A percentile compares a stretch with the other conserved stretches of the same genome.
These are phyloP conservation scores for Pythium myriotylum DNA, from an alignment of 352 stramenopile genomes.

Conservation along the genomic window DNA sequence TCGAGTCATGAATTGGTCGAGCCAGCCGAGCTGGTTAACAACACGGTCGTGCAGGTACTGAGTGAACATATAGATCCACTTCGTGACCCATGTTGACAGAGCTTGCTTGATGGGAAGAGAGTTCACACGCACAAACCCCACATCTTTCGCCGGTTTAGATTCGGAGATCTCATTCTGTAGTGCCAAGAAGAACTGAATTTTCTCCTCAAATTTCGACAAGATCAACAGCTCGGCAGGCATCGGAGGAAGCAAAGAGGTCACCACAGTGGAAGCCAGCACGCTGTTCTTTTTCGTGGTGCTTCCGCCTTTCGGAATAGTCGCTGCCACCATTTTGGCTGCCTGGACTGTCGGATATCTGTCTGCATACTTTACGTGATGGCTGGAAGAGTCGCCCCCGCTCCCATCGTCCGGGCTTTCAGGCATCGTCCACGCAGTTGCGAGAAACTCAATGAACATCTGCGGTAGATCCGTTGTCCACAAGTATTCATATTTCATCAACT, in stretches of 20 bases:
- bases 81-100: slow-evolving; percentile 93
- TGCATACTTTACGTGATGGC: slow-evolving; percentile 28
- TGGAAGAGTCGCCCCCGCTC: neutral
- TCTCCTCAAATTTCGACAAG: slow-evolving; percentile 87
- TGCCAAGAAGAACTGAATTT: slow-evolving; percentile 86
- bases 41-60: slow-evolving; percentile 92
- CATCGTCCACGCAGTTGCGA: slow-evolving; percentile 62
- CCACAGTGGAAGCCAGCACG: neutral
- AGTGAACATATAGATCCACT: slow-evolving; percentile 95
- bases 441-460: slow-evolving; percentile 87
- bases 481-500: slow-evolving; percentile 92
- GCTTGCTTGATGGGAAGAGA: slow-evolving; percentile 94
- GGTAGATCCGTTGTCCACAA: slow-evolving; percentile 91
- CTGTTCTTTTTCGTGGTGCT: slow-evolving; percentile 11
- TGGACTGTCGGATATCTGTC: slow-evolving; percentile 23
- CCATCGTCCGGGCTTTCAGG: neutral
- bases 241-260: slow-evolving; percentile 33
- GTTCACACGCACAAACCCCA: slow-evolving; percentile 93
- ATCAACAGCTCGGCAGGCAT: slow-evolving; percentile 79
- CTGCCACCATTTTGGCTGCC: neutral
- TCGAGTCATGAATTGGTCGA: slow-evolving; percentile 86
- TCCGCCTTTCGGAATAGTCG: neutral
- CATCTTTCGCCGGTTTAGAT: slow-evolving; percentile 82
- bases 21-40: slow-evolving; percentile 76
- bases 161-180: slow-evolving; percentile 91